Conservation (phyloP, 371 early-diverging fungal species). For the Basidiobolus heterosporus region DNA sequence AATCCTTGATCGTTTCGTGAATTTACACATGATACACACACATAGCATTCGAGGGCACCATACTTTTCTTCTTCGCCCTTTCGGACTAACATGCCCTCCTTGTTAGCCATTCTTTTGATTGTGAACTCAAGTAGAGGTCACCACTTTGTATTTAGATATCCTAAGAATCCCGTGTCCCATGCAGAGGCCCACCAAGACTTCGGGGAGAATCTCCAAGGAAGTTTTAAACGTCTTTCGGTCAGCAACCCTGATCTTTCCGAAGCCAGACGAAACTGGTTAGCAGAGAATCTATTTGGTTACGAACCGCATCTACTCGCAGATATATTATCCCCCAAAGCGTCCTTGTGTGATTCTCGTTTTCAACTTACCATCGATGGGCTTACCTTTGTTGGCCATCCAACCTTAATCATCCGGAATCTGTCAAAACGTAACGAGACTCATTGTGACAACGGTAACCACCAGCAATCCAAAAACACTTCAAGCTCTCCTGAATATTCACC, state of each 20-base stretch:
- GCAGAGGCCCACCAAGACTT: too few relatives aligned
- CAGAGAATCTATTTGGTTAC: conserved; percentile 30
- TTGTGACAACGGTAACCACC: neutral
- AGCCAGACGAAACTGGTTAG: neutral
- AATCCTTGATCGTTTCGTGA: too few relatives aligned
- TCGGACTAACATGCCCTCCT: conserved; percentile 1
- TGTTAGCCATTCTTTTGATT: conserved; percentile 9
- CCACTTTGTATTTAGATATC: conserved; percentile 10
- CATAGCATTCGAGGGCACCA: too few relatives aligned
- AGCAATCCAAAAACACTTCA: neutral
- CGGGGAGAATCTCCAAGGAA: too few relatives aligned
- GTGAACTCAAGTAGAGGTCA: conserved; percentile 5
- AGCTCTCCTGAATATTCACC: conserved; percentile 1
- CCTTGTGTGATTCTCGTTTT: conserved; percentile 55
- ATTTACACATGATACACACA: too few relatives aligned
- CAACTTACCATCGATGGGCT: conserved; percentile 54
- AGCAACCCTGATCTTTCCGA: neutral
- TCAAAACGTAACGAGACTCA: neutral
- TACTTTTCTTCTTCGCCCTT: too few relatives aligned
- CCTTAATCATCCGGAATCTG: neutral
- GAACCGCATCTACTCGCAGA: conserved; percentile 51
- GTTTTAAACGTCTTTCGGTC: too few relatives aligned
- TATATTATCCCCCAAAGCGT: conserved; percentile 51
- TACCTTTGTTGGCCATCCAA: conserved; percentile 42
- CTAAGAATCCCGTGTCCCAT: neutral